Percentiles rank a stretch among this genome's conserved stretches.
Evolutionary conservation across 106 monocot species (phyloP).

Genomic region (Iris macrosiphon): DNA sequence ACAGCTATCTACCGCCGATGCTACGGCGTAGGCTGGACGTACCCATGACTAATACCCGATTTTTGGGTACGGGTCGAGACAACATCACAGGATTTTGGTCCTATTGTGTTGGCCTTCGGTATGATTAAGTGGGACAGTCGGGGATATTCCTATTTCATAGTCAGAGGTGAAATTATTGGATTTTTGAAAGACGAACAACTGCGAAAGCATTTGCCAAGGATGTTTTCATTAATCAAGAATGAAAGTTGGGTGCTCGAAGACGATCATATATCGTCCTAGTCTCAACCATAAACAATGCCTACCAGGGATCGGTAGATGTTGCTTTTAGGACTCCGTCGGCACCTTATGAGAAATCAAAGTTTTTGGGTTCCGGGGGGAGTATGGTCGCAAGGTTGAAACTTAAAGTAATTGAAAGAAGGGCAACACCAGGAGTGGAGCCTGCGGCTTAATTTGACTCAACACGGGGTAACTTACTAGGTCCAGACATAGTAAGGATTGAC

Average conservation of each 20-base stretch:
- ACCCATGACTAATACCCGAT: no score
- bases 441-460: constrained; percentile 14
- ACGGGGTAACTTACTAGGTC: constrained; percentile 5
- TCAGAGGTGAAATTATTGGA: constrained; percentile 59
- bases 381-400: constrained; percentile 28
- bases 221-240: neutral
- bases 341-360: neutral
- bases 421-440: constrained; percentile 1
- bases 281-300: neutral
- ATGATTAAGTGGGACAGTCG: no score
- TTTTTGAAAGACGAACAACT: constrained; percentile 66
- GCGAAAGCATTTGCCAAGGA: constrained; percentile 47
- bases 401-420: neutral
- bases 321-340: constrained; percentile 35
- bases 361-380: constrained; percentile 6
- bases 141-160: no score
- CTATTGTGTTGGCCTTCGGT: no score
- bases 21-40: no score
- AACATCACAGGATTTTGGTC: no score
- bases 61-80: no score
- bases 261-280: neutral
- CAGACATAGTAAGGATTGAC: constrained; percentile 10
- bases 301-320: constrained; percentile 10
- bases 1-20: no score
- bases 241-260: neutral